Base-by-base conservation (phyloP, 1,284 basidiomycete genomes). In the Phylloporus sp. region DNA sequence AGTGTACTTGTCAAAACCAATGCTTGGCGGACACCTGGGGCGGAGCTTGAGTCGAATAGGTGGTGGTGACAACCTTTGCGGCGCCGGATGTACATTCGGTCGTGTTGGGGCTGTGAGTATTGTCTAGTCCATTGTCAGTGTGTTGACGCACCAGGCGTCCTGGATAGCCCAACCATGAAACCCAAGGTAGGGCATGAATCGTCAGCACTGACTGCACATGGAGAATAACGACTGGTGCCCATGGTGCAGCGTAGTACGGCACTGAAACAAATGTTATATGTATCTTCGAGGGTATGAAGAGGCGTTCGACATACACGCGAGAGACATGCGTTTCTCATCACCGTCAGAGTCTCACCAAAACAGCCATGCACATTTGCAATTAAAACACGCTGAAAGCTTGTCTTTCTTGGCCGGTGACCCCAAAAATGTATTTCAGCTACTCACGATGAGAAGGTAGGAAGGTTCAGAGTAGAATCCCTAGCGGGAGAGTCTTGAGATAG, bases 1-100 rank as follows among this genome's bases (percentile, higher is more conserved):
- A 1, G 8, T 41, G 59, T 72, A 64, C 63, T 73, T 77, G 65
- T 80, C 78, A 47, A 75, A 45, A 17, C 68, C 59, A 73, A 78
- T 79, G 62, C 52, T 69, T 32, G 66, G 55, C 2, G 68, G 45
- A 43, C 67, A 74, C 71, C 77, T 69, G 39, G 73, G 76, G 71
- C 57, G 68, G 60, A 12, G 68, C 60, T 65, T 72, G 71, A n/a
- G 66, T 58, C 35, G 70, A 37, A 55, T 17, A 66, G 63, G 62
- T 62, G 68, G 43, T 68, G 66, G 66, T 66, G 67, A 66, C 29
- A 72, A 20, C 45, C 23, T 55, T 35, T 68, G 65, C 17, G 29
- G 45, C 14, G 60, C 68, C 12, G 45, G 39, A 17, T 67, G 62
- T 14, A 65, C 63, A 6, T 62, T 59, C 3, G 32, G 41, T 2